These are phyloP conservation scores for Pythium volutum DNA, from an alignment of 352 stramenopile species.

Conservation along the genomic window DNA sequence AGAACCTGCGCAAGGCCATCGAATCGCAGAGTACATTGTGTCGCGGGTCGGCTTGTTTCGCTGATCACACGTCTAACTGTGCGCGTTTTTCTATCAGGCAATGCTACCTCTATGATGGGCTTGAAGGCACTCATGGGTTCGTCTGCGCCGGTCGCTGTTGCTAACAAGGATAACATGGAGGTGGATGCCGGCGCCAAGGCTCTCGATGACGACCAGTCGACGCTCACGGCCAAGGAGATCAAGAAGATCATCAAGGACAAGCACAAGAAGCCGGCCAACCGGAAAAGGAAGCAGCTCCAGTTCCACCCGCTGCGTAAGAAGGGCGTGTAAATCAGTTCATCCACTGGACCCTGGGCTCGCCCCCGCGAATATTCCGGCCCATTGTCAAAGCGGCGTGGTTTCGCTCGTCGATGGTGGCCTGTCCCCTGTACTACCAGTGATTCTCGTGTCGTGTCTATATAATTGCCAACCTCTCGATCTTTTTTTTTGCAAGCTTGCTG, in stretches of 20 bases:
- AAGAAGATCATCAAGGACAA: slow-evolving; percentile 82
- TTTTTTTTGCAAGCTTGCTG: no score
- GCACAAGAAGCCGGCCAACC: slow-evolving; percentile 33
- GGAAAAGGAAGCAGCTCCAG: slow-evolving; percentile 84
- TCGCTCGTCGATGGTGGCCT: not conserved
- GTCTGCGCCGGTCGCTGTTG: slow-evolving; percentile 41
- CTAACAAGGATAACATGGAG: slow-evolving; percentile 35
- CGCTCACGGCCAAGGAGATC: slow-evolving; percentile 43
- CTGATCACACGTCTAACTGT: not conserved
- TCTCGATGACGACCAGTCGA: slow-evolving; percentile 32
- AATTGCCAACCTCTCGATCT: slow-evolving; percentile 16
- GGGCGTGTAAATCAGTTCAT: slow-evolving; percentile 51
- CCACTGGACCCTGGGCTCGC: no score
- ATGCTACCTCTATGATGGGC: slow-evolving; percentile 51
- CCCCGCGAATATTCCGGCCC: no score
- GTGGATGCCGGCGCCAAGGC: slow-evolving; percentile 36
- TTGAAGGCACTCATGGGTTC: slow-evolving; percentile 76
- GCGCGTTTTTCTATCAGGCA: slow-evolving; percentile 2
- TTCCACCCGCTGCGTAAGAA: slow-evolving; percentile 88
- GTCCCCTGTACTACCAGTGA: slow-evolving; percentile 24
- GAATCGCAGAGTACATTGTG: slow-evolving; percentile 47
- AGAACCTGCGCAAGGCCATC: slow-evolving; percentile 82
- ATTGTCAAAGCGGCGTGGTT: no score
- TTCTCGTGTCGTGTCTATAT: slow-evolving; percentile 25
- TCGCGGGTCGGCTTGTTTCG: not conserved